Conservation (phyloP, 2,329 filamentous ascomycete genomes). For the Alternaria consortialis region DNA sequence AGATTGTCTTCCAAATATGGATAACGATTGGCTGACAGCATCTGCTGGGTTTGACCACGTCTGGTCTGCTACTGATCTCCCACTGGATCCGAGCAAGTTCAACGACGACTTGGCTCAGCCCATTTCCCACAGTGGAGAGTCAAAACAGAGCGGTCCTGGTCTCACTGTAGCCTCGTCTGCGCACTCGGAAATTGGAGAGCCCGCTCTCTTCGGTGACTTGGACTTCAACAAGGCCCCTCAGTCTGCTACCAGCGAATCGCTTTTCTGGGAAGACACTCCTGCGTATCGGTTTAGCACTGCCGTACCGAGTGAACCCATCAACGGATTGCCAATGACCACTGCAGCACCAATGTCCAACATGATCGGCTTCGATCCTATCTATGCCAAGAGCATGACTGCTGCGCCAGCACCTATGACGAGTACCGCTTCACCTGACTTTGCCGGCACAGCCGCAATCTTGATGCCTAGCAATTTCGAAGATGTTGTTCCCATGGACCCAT, state of each 20-base stretch:
- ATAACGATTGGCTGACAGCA: slow-evolving; percentile 47
- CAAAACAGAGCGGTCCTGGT: slow-evolving; percentile 51
- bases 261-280: slow-evolving; percentile 51
- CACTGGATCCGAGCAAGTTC: slow-evolving; percentile 51
- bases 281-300: slow-evolving; percentile 44
- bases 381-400: slow-evolving; percentile 36
- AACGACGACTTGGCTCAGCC: slow-evolving; percentile 47
- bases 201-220: slow-evolving; percentile 45
- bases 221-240: slow-evolving; percentile 45
- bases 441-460: slow-evolving; percentile 41
- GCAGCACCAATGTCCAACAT: slow-evolving; percentile 30
- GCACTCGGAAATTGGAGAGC: slow-evolving; percentile 53
- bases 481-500: slow-evolving; percentile 40
- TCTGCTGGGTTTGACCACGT: slow-evolving; percentile 47
- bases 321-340: slow-evolving; percentile 35
- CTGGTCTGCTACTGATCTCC: slow-evolving; percentile 54
- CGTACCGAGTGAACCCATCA: slow-evolving; percentile 31
- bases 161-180: slow-evolving; percentile 53
- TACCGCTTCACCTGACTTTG: slow-evolving; percentile 33
- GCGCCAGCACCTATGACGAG: slow-evolving; percentile 36
- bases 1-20: slow-evolving; percentile 48
- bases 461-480: slow-evolving; percentile 46
- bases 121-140: slow-evolving; percentile 54
- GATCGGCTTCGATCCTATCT: slow-evolving; percentile 42
- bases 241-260: slow-evolving; percentile 43